A percentile compares a stretch with the other conserved stretches of the same genome.
Conservation (phyloP, 768 basidiomycete genomes). For the Leccinellum rugosiceps region DNA sequence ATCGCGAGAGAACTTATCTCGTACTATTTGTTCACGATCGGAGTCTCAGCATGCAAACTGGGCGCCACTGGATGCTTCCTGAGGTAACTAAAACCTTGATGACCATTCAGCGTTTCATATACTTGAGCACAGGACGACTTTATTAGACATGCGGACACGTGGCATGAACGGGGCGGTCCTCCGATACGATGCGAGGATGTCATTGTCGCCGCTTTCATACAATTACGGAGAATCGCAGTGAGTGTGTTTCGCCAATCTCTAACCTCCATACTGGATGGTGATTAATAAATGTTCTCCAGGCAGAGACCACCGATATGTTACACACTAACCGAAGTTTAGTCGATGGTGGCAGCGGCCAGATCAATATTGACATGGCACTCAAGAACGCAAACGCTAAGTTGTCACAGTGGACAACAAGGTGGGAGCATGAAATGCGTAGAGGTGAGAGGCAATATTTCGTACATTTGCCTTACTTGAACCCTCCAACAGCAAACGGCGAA, state of each 20-base stretch:
- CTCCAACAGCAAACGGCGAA: constrained; percentile 58
- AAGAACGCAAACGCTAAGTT: constrained; percentile 70
- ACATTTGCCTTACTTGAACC: constrained; percentile 1
- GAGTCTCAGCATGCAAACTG: constrained; percentile 82
- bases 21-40: constrained; percentile 86
- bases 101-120: constrained; percentile 10
- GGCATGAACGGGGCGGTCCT: constrained; percentile 62
- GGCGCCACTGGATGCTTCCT: constrained; percentile 84
- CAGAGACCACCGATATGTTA: constrained; percentile 78
- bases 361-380: constrained; percentile 72
- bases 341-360: constrained; percentile 50
- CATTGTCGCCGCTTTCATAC: constrained; percentile 72
- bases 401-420: constrained; percentile 67
- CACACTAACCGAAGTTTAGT: constrained; percentile 47
- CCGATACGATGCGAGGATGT: constrained; percentile 74
- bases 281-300: constrained; percentile 37
- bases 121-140: constrained; percentile 53
- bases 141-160: constrained; percentile 61
- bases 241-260: constrained; percentile 24
- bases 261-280: not conserved
- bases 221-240: constrained; percentile 77
- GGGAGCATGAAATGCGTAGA: constrained; percentile 71
- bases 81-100: constrained; percentile 40
- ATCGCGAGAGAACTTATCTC: constrained; percentile 82
- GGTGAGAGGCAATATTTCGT: constrained; percentile 37